Conservation (phyloP, 305 asterid genomes). For the Fraxinus baroniana region DNA sequence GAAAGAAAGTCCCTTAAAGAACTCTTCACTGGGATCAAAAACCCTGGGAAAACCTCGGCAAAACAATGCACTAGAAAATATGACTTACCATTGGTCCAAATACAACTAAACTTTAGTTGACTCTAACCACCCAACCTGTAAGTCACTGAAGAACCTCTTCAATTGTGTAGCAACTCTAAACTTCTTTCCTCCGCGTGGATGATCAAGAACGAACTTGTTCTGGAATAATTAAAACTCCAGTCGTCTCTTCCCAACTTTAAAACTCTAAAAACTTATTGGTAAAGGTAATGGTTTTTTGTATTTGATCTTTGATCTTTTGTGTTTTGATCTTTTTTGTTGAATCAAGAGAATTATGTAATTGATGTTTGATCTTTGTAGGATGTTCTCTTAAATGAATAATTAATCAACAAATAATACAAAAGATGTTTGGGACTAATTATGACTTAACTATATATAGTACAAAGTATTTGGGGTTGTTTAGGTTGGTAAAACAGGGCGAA, state of each 20-base stretch:
- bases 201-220: too few relatives aligned
- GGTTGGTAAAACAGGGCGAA: not conserved
- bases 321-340: too few relatives aligned
- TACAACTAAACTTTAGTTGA: not conserved
- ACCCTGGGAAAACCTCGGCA: not conserved
- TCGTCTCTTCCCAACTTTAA: not conserved
- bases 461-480: not conserved
- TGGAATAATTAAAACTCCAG: too few relatives aligned
- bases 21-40: not conserved
- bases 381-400: too few relatives aligned
- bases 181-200: not conserved
- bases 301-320: too few relatives aligned
- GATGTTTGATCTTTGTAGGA: too few relatives aligned
- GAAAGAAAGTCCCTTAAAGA: too few relatives aligned
- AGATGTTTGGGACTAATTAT: not conserved
- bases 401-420: too few relatives aligned
- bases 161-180: not conserved
- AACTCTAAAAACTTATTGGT: not conserved
- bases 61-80: not conserved
- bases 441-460: too few relatives aligned
- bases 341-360: too few relatives aligned
- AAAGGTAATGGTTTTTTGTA: not conserved
- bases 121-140: not conserved
- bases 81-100: not conserved
- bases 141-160: not conserved